Percentiles rank a stretch among this genome's conserved stretches.
Evolutionary conservation across 164 flowering plant genomes (phyloP).

Genomic region (Magnolia kwangsiensis): DNA sequence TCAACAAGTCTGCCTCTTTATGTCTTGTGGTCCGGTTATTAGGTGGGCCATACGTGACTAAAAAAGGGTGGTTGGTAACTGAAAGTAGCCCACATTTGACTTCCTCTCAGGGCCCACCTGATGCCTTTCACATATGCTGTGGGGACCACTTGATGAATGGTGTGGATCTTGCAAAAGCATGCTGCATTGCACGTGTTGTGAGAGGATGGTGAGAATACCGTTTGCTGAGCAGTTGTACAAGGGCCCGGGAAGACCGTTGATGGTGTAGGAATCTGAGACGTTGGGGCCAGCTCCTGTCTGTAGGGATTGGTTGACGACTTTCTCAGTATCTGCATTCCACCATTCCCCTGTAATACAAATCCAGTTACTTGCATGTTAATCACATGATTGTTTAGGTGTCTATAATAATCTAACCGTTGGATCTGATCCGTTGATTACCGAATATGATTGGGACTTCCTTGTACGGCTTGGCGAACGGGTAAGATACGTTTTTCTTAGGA

Average conservation of each 20-base stretch:
- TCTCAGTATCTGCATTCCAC: conserved; percentile 63
- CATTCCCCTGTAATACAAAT: conserved; percentile 44
- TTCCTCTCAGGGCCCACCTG: no score
- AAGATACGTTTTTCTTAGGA: conserved; percentile 41
- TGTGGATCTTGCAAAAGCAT: not conserved
- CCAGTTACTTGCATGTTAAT: not conserved
- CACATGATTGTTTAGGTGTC: not conserved
- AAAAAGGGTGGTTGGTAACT: no score
- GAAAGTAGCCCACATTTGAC: no score
- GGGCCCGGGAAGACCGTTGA: conserved; percentile 71
- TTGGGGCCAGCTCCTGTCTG: conserved; percentile 60
- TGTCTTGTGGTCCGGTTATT: no score
- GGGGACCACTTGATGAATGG: not conserved
- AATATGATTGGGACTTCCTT: conserved; percentile 59
- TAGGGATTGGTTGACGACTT: conserved; percentile 48
- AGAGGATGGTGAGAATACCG: conserved; percentile 28
- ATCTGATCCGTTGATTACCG: conserved; percentile 25
- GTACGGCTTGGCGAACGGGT: conserved; percentile 47
- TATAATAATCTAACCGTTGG: not conserved
- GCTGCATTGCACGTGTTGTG: not conserved
- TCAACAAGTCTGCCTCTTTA: no score
- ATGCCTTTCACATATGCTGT: not conserved
- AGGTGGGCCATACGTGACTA: no score
- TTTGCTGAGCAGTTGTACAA: conserved; percentile 59
- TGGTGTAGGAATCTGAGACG: conserved; percentile 71